A percentile compares a stretch with the other conserved stretches of the same genome.
Conservation (phyloP, 2,329 filamentous ascomycete genomes). For the Stagonosporopsis chrysanthemi region DNA sequence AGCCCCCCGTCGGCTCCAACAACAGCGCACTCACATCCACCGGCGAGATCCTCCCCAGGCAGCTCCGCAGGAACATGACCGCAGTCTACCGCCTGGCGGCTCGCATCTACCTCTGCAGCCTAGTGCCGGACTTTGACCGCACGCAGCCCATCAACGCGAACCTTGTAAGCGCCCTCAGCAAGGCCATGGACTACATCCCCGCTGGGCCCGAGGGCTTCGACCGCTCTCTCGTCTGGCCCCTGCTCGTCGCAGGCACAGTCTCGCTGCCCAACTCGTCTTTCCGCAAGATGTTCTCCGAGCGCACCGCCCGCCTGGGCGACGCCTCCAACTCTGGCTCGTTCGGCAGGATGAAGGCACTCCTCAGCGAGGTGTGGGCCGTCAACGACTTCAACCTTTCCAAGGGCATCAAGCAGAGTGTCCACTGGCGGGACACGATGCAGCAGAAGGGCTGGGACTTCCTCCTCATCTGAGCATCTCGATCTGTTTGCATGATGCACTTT, state of each 20-base stretch:
- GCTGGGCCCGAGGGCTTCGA: constrained; percentile 84
- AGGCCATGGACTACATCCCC: constrained; percentile 82
- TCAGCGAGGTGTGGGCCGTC: constrained; percentile 81
- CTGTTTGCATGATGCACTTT: constrained; percentile 30
- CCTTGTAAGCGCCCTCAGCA: constrained; percentile 79
- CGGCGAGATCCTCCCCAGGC: constrained; percentile 79
- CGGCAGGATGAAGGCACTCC: constrained; percentile 78
- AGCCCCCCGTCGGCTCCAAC: constrained; percentile 61
- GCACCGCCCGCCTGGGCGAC: constrained; percentile 77
- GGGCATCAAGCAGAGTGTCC: constrained; percentile 70
- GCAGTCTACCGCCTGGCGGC: constrained; percentile 89
- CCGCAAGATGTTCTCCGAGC: constrained; percentile 78
- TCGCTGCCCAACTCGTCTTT: constrained; percentile 77
- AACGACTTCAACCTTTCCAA: constrained; percentile 68
- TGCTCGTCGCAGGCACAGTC: constrained; percentile 84
- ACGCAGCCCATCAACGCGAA: constrained; percentile 75
- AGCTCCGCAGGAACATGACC: constrained; percentile 88
- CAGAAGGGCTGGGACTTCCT: constrained; percentile 92
- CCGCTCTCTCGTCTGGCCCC: constrained; percentile 89
- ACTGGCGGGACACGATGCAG: constrained; percentile 95
- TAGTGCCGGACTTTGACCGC: constrained; percentile 87
- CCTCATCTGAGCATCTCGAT: constrained; percentile 69
- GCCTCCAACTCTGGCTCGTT: constrained; percentile 83
- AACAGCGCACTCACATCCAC: constrained; percentile 65
- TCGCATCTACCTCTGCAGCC: constrained; percentile 94